These are phyloP conservation scores for Diutina mesorugosa DNA, from an alignment of 1,139 yeast species.

Conservation along the genomic window DNA sequence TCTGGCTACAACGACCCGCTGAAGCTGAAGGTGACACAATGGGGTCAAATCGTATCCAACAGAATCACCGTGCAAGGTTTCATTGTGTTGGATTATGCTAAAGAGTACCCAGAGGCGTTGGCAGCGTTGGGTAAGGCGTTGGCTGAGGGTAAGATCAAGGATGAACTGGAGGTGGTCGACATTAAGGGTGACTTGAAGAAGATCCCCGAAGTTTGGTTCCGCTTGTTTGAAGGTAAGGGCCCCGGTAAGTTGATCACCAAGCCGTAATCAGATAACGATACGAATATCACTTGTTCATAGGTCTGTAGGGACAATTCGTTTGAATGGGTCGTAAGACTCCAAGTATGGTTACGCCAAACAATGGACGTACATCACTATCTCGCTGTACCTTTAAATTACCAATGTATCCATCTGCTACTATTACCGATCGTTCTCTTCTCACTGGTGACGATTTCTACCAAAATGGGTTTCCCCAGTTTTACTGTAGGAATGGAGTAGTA, in stretches of 20 bases:
- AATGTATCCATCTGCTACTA: no score
- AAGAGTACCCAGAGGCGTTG: conserved; percentile 23
- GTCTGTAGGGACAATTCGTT: no score
- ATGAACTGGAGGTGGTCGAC: neutral
- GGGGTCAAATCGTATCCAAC: conserved; percentile 32
- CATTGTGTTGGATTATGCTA: conserved; percentile 24
- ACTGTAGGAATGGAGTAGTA: no score
- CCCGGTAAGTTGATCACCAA: neutral
- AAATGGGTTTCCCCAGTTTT: no score
- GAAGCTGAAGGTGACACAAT: conserved; percentile 20
- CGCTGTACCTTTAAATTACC: no score
- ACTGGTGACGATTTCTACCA: no score
- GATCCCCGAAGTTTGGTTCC: neutral
- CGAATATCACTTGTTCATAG: neutral
- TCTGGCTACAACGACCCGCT: conserved; percentile 39
- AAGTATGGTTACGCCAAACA: no score
- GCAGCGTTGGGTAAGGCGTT: conserved; percentile 19
- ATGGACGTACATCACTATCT: no score
- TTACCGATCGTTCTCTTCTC: no score
- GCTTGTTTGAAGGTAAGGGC: neutral
- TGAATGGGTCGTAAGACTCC: no score
- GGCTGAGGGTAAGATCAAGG: conserved; percentile 26
- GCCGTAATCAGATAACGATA: neutral
- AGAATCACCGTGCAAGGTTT: conserved; percentile 38
- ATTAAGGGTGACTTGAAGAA: neutral